phyloP scores from a whole-genome alignment of 1,284 basidiomycete genomes.

The Cryptococcus jaspeensis region DNA sequence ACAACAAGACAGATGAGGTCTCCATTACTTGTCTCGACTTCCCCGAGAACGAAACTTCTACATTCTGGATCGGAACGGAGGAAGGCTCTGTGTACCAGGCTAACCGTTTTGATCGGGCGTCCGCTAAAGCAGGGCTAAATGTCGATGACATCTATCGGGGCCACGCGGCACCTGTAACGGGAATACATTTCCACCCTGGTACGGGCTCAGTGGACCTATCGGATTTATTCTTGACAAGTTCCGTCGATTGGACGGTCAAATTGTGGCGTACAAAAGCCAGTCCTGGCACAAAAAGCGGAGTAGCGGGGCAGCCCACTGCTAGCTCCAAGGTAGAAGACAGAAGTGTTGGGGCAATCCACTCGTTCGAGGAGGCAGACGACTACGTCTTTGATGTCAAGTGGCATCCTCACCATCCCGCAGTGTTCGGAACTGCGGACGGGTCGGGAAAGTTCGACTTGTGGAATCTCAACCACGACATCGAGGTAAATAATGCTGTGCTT shows the following conservation, averaged over 20 bases:
- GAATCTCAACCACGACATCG: conserved; percentile 92
- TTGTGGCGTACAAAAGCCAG: conserved; percentile 72
- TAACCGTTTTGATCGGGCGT: conserved; percentile 92
- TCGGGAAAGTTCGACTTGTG: conserved; percentile 93
- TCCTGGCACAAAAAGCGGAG: conserved; percentile 52
- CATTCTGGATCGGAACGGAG: conserved; percentile 95
- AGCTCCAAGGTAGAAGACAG: conserved; percentile 33
- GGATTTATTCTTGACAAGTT: conserved; percentile 87
- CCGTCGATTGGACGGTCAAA: conserved; percentile 95
- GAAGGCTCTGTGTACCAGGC: conserved; percentile 96
- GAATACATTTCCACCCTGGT: conserved; percentile 89
- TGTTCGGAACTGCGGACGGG: conserved; percentile 92
- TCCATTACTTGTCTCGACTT: conserved; percentile 90
- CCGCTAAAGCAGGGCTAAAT: conserved; percentile 91
- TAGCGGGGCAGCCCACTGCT: neutral
- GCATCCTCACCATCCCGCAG: conserved; percentile 90
- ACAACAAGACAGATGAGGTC: conserved; percentile 94
- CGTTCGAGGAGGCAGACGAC: conserved; percentile 94
- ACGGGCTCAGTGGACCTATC: conserved; percentile 89
- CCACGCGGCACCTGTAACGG: conserved; percentile 90
- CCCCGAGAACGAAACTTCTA: conserved; percentile 90
- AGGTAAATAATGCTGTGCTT: conserved; percentile 62
- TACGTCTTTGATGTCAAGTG: conserved; percentile 99
- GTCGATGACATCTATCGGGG: conserved; percentile 86
- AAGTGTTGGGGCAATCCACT: conserved; percentile 70